Percentiles rank a stretch among this genome's conserved stretches.
phyloP scores from a whole-genome alignment of 2,329 filamentous ascomycete species.

The Capronia americana region DNA sequence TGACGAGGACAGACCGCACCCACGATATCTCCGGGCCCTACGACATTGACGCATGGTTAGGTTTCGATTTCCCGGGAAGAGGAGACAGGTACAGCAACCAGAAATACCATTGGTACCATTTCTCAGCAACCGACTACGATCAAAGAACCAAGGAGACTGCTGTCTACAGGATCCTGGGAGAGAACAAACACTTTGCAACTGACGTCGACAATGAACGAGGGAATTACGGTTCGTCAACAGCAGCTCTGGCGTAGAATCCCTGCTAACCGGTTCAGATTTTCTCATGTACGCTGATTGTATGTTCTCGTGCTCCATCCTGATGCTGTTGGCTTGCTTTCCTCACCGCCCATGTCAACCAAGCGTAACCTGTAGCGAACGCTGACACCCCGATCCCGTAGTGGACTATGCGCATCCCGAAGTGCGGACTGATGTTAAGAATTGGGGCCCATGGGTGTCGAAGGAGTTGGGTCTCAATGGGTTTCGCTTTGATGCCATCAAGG shows the following conservation, averaged over 20 bases:
- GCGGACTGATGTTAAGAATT: constrained; percentile 63
- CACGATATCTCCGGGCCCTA: constrained; percentile 58
- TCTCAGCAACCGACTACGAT: constrained; percentile 67
- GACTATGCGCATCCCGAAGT: constrained; percentile 67
- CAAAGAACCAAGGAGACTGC: constrained; percentile 60
- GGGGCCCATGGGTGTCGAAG: constrained; percentile 67
- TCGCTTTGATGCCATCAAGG: constrained; percentile 67
- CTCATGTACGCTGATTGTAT: constrained; percentile 68
- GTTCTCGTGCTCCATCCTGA: not conserved
- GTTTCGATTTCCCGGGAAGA: constrained; percentile 66
- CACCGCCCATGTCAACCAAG: not conserved
- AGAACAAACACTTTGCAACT: constrained; percentile 64
- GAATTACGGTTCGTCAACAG: constrained; percentile 55
- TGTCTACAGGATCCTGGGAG: constrained; percentile 66
- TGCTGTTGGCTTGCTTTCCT: not conserved
- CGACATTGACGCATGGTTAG: constrained; percentile 69
- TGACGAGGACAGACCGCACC: constrained; percentile 53
- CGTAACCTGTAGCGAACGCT: not conserved
- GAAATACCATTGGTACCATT: constrained; percentile 68
- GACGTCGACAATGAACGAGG: constrained; percentile 64
- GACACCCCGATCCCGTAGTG: not conserved
- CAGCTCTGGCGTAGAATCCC: constrained; percentile 37
- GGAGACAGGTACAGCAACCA: constrained; percentile 61
- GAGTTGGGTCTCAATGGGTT: constrained; percentile 66
- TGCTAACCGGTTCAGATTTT: constrained; percentile 72